Conservation (phyloP, 2,329 filamentous ascomycete genomes). For the Fusarium chaquense region DNA sequence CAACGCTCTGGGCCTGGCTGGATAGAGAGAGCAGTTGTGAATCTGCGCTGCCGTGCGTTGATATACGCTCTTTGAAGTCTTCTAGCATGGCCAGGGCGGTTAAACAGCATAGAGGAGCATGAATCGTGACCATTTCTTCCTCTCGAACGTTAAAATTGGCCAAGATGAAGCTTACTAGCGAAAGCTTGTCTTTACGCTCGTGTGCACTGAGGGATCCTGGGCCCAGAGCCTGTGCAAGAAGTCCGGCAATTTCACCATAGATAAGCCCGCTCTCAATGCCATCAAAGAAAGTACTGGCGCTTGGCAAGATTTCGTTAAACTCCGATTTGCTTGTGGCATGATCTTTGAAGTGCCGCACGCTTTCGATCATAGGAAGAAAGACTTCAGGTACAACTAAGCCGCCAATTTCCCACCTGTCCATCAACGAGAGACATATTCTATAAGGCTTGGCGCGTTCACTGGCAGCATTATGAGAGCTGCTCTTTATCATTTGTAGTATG, state of each 20-base stretch:
- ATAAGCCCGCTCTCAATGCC: slow-evolving; percentile 95
- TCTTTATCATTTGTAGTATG: slow-evolving; percentile 79
- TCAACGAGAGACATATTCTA: slow-evolving; percentile 90
- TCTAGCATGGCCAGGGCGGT: slow-evolving; percentile 74
- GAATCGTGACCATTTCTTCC: slow-evolving; percentile 92
- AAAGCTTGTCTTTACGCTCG: slow-evolving; percentile 72
- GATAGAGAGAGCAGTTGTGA: slow-evolving; percentile 49
- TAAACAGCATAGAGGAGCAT: slow-evolving; percentile 77
- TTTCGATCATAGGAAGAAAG: slow-evolving; percentile 87
- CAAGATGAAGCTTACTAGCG: slow-evolving; percentile 84
- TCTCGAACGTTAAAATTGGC: slow-evolving; percentile 92
- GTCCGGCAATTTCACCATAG: slow-evolving; percentile 81
- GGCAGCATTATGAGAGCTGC: slow-evolving; percentile 45
- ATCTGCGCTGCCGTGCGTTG: slow-evolving; percentile 49
- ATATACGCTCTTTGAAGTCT: slow-evolving; percentile 59
- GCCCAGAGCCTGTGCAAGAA: slow-evolving; percentile 72
- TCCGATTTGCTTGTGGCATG: slow-evolving; percentile 74
- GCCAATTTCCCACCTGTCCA: slow-evolving; percentile 99
- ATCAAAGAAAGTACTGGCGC: slow-evolving; percentile 96
- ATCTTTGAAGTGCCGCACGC: slow-evolving; percentile 79
- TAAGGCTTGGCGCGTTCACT: slow-evolving; percentile 85
- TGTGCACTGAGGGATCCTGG: slow-evolving; percentile 57
- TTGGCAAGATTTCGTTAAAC: slow-evolving; percentile 88
- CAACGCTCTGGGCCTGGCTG: slow-evolving; percentile 60
- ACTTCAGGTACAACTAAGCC: slow-evolving; percentile 88